These are phyloP conservation scores for Yarrowia galli DNA, from an alignment of 1,139 yeast genomes.

Conservation along the genomic window DNA sequence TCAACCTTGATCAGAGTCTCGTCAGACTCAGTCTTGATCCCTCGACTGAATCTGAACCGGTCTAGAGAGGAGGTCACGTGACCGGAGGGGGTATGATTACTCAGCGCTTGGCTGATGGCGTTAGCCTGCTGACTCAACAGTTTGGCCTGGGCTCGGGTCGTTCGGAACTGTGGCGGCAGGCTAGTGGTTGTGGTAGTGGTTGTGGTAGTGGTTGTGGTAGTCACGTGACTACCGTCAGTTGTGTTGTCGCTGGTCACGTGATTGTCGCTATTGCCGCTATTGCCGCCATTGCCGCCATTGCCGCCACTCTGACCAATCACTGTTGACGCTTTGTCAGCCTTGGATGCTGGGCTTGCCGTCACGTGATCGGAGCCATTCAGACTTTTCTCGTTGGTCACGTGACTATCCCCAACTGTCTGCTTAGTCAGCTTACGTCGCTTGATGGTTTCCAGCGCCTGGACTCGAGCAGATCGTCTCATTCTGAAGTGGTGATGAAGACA, in stretches of 20 bases:
- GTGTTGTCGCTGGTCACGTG: too few relatives aligned
- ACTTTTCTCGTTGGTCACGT: neutral
- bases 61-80: neutral
- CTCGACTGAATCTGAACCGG: neutral
- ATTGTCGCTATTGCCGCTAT: too few relatives aligned
- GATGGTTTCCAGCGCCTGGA: slow-evolving; percentile 29
- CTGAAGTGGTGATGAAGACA: neutral
- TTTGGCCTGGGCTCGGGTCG: slow-evolving; percentile 1
- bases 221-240: too few relatives aligned
- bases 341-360: neutral
- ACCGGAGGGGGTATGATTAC: neutral
- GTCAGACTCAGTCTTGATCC: neutral
- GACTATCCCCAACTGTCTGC: neutral
- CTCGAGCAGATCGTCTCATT: slow-evolving; percentile 34
- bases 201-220: neutral
- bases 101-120: too few relatives aligned
- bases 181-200: too few relatives aligned
- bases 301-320: slow-evolving; percentile 7
- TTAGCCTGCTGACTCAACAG: neutral
- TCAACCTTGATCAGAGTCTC: neutral
- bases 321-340: neutral
- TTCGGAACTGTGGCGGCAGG: neutral
- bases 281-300: too few relatives aligned
- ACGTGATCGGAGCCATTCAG: neutral
- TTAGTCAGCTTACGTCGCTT: slow-evolving; percentile 3